These are phyloP conservation scores for Chlamydomonas sp. DNA, from an alignment of 139 green algal genomes.

Conservation along the genomic window DNA sequence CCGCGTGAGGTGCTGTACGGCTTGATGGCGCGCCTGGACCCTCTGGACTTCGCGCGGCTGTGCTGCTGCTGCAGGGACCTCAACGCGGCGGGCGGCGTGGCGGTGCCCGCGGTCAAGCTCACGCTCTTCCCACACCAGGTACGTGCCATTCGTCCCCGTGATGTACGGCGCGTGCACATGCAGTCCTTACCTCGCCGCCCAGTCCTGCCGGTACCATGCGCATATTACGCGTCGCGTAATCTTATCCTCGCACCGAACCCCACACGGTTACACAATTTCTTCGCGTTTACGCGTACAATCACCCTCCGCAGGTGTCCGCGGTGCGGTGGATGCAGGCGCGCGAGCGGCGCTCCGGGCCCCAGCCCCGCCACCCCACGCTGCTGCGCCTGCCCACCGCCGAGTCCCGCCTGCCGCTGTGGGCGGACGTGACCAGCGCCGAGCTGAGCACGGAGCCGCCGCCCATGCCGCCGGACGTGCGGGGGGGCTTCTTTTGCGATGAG, in stretches of 20 bases:
- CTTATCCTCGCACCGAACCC: neutral
- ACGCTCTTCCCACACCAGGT: constrained; percentile 39
- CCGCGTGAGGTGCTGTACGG: constrained; percentile 1
- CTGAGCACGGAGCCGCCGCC: neutral
- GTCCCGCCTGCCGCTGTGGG: constrained; percentile 10
- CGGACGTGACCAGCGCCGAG: constrained; percentile 5
- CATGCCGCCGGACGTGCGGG: constrained; percentile 59
- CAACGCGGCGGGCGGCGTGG: constrained; percentile 13
- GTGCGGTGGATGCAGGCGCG: constrained; percentile 29
- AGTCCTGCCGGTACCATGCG: neutral
- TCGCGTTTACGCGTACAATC: neutral
- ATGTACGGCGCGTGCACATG: neutral
- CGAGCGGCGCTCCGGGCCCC: neutral
- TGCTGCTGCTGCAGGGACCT: neutral
- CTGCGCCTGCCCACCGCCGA: neutral
- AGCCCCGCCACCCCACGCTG: neutral
- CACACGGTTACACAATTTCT: neutral
- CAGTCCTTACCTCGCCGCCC: neutral
- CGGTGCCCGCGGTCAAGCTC: constrained; percentile 8
- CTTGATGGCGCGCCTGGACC: constrained; percentile 14
- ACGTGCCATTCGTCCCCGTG: neutral
- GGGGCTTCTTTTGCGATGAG: constrained; percentile 94
- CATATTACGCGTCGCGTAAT: neutral
- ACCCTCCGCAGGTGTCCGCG: constrained; percentile 25
- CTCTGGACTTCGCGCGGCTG: constrained; percentile 39